Conservation (phyloP, 139 green algal genomes). For the Chlamydomonas incerta region DNA sequence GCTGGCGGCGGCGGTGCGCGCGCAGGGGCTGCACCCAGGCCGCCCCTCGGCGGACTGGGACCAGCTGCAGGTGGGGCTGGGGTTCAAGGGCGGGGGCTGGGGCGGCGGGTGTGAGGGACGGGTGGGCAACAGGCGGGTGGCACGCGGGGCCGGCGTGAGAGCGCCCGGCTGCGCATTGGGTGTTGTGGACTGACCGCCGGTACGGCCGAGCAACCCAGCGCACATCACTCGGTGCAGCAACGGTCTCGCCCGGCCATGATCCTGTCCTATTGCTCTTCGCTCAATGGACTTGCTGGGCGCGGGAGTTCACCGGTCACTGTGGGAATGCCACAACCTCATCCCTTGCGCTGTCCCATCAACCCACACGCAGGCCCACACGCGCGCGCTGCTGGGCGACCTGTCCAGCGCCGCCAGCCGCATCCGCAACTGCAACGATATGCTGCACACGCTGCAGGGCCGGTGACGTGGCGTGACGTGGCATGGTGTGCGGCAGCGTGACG, state of each 20-base stretch:
- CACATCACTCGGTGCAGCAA: background rate
- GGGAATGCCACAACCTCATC: too few species aligned
- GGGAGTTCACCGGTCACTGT: too few species aligned
- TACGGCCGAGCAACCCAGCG: background rate
- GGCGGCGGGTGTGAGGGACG: too few species aligned
- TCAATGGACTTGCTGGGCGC: background rate
- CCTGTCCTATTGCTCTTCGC: background rate
- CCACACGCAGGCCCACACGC: constrained; percentile 6
- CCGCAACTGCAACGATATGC: background rate
- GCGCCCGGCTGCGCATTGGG: too few species aligned
- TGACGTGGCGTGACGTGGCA: too few species aligned
- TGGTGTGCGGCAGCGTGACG: too few species aligned
- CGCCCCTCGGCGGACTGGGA: background rate
- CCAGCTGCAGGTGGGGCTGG: constrained; percentile 14
- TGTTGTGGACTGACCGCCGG: too few species aligned
- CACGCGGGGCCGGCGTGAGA: too few species aligned
- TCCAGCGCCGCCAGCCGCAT: constrained; percentile 7
- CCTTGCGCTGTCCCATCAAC: background rate
- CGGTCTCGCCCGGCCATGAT: background rate
- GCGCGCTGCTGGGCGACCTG: constrained; percentile 19
- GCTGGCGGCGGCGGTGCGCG: background rate
- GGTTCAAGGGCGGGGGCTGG: too few species aligned
- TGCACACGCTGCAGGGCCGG: constrained; percentile 20
- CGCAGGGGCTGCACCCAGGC: background rate
- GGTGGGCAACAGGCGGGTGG: too few species aligned